Evolutionary conservation across 1,139 yeast genomes (phyloP), one percentile per base, ranked within the genome.

Genomic region (Diutina siamensis): DNA sequence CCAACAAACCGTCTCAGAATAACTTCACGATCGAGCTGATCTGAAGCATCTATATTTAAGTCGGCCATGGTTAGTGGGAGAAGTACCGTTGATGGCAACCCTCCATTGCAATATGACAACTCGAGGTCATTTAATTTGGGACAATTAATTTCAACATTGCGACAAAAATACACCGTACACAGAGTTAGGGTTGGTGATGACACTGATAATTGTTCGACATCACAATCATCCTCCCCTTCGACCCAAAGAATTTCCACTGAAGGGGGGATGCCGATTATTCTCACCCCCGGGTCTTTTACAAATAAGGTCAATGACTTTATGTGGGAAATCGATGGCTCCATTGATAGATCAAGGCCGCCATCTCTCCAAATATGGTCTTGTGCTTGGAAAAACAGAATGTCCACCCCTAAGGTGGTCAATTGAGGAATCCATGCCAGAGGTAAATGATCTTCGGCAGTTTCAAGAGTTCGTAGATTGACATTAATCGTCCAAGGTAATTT

Each of bases 81-180:
- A 5, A 7, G 7, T 9, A 36, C 28, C 28, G n/a, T 8, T 2
- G 12, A 12, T 4, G 40, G 27, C 13, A 36, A 22, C 12, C 18
- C 40, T 2, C 40, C 40, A 21, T 36, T 21, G 20, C 40, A 36
- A 36, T 36, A 36, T 4, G 28, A 21, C 10, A 36, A 20, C 40
- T 36, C 40, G 4, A 36, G 9, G 4, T 36, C 40, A 8, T 10
- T 13, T 15, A 36, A 15, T 17, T 10, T 21, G 5, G 40, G 40
- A n/a, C 40, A 36, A 10, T 36, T 22, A 5, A 36, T 12, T 3
- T 13, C n/a, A 13, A 36, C 40, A 7, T 36, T 20, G 3, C 8
- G 18, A 17, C 40, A 36, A 36, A 36, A 36, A 28, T 36, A 36
- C 3, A 36, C n/a, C 18, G 40, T 36, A 21, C 40, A 36, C 40